Percentiles rank a stretch among this genome's conserved stretches.
These are phyloP conservation scores for Cyclocybe aegerita DNA, from an alignment of 768 basidiomycete genomes.

Conservation along the genomic window DNA sequence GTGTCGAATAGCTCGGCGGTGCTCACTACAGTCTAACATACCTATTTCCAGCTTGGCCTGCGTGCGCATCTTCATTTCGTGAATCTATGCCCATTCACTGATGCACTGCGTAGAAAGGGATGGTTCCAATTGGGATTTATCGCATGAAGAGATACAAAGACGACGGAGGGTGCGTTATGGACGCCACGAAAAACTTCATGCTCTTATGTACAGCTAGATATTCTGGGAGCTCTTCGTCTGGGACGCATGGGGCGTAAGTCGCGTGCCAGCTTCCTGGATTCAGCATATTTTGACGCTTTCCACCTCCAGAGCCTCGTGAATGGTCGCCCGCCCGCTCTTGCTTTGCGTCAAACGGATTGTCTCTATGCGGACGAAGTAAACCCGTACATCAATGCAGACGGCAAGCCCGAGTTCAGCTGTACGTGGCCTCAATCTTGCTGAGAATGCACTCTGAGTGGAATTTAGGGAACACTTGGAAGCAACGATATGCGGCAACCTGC, in stretches of 20 bases:
- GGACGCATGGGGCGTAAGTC: slow-evolving; percentile 48
- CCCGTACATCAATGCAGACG: slow-evolving; percentile 25
- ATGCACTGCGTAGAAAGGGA: slow-evolving; percentile 42
- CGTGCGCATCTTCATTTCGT: slow-evolving; percentile 34
- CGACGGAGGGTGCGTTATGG: slow-evolving; percentile 34
- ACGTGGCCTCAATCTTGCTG: slow-evolving; percentile 17
- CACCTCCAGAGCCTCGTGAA: slow-evolving; percentile 40
- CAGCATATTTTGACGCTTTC: no score
- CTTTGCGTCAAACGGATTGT: slow-evolving; percentile 50
- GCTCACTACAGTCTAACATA: not conserved
- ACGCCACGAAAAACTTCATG: slow-evolving; percentile 1
- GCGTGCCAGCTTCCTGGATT: not conserved
- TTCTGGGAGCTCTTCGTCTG: slow-evolving; percentile 56
- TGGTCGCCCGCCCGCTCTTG: slow-evolving; percentile 48
- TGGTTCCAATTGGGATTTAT: slow-evolving; percentile 46
- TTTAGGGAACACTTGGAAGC: slow-evolving; percentile 45
- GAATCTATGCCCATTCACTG: not conserved
- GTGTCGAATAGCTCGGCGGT: slow-evolving; percentile 15
- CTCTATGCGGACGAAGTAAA: slow-evolving; percentile 48
- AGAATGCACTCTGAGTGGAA: not conserved
- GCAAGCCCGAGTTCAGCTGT: slow-evolving; percentile 44
- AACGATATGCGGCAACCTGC: slow-evolving; percentile 43
- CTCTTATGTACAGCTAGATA: slow-evolving; percentile 21
- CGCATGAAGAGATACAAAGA: slow-evolving; percentile 43
- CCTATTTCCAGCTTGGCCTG: slow-evolving; percentile 43